phyloP scores from a whole-genome alignment of 192 early-diverging fungal genomes.

The Geranomyces michiganensis region DNA sequence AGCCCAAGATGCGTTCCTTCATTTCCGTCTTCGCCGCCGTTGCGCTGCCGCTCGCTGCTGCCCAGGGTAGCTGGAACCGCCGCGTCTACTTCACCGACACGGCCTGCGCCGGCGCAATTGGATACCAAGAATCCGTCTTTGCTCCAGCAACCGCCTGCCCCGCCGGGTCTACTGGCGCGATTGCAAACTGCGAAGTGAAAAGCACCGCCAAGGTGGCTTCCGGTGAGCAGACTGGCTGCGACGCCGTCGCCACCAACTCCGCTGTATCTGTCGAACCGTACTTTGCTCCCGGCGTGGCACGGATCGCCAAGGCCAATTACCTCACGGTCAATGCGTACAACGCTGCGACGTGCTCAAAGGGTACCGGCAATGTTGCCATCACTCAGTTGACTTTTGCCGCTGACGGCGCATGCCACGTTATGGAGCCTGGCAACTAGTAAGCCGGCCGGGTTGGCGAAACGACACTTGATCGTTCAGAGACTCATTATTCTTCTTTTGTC shows the following conservation, averaged over 20 bases:
- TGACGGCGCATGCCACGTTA: slow-evolving; percentile 32
- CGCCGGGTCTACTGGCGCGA: neutral
- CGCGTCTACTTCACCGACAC: slow-evolving; percentile 31
- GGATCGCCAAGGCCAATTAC: slow-evolving; percentile 28
- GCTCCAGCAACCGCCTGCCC: slow-evolving; percentile 18
- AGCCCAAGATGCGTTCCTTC: neutral
- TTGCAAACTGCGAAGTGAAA: slow-evolving; percentile 31
- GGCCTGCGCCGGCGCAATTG: slow-evolving; percentile 17
- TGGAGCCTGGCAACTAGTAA: slow-evolving; percentile 29
- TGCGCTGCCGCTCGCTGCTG: slow-evolving; percentile 15
- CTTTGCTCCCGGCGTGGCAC: slow-evolving; percentile 11
- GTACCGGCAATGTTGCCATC: slow-evolving; percentile 16
- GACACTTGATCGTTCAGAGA: too few species aligned
- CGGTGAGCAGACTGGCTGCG: slow-evolving; percentile 29
- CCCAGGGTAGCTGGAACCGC: slow-evolving; percentile 31
- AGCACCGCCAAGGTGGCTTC: slow-evolving; percentile 15
- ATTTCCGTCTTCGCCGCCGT: neutral
- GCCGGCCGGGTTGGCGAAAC: too few species aligned
- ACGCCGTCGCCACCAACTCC: slow-evolving; percentile 9
- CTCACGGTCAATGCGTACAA: slow-evolving; percentile 25
- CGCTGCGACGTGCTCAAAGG: slow-evolving; percentile 6
- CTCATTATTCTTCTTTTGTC: neutral
- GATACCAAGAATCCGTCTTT: slow-evolving; percentile 27
- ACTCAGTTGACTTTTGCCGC: slow-evolving; percentile 31
- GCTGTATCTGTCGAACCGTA: slow-evolving; percentile 19